Evolutionary conservation across 495 filamentous ascomycete species (phyloP).

Genomic region (Xylaria venustula): DNA sequence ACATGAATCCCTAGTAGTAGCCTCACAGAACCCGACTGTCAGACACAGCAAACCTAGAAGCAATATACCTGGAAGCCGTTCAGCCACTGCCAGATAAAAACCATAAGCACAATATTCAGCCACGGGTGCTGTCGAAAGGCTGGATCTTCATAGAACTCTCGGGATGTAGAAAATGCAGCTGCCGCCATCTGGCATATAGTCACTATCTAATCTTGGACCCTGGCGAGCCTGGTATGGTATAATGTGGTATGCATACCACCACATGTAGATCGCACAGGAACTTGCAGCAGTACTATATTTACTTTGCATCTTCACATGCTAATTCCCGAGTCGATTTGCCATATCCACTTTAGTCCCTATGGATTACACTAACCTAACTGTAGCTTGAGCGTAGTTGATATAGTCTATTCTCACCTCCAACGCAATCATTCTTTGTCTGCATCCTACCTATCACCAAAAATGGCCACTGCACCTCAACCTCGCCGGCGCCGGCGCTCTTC

Average conservation of each 20-base stretch:
- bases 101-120: too few species aligned
- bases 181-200: conserved; percentile 11
- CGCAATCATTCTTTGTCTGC: background rate
- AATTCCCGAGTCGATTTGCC: background rate
- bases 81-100: too few species aligned
- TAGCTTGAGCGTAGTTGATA: background rate
- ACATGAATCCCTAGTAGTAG: too few species aligned
- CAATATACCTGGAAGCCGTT: too few species aligned
- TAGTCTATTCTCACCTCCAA: background rate
- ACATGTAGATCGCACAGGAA: too few species aligned
- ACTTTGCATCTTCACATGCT: background rate
- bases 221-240: too few species aligned
- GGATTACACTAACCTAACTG: background rate
- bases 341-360: background rate
- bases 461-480: background rate
- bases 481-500: conserved; percentile 20
- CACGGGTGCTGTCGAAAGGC: too few species aligned
- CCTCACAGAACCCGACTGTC: too few species aligned
- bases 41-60: too few species aligned
- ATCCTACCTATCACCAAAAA: conserved; percentile 18
- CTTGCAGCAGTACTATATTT: too few species aligned
- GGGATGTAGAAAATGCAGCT: conserved; percentile 1
- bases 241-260: too few species aligned
- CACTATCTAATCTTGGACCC: conserved; percentile 7
- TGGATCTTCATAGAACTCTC: too few species aligned